These are phyloP conservation scores for Stachybotrys elegans DNA, from an alignment of 2,329 filamentous ascomycete species.

Conservation along the genomic window DNA sequence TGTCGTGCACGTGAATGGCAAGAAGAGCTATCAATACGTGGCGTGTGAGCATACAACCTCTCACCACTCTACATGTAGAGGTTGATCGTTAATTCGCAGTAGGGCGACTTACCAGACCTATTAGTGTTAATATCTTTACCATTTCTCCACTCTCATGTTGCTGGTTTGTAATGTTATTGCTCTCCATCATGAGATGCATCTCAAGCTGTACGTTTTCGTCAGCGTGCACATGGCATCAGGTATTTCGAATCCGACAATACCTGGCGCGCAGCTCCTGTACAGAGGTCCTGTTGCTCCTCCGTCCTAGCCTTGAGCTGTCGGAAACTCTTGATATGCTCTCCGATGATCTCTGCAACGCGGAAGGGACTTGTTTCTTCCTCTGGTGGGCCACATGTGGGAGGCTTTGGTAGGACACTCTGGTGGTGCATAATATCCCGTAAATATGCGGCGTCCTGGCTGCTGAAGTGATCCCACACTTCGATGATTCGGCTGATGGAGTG, in stretches of 20 bases:
- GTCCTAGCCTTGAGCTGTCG: neutral
- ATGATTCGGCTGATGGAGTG: conserved; percentile 2
- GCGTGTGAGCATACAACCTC: too few species aligned
- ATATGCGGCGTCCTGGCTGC: conserved; percentile 2
- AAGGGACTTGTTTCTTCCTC: too few species aligned
- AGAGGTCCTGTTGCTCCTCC: conserved; percentile 4
- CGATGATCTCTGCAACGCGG: neutral
- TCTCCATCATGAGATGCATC: conserved; percentile 4
- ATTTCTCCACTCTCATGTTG: conserved; percentile 3
- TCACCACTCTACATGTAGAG: too few species aligned
- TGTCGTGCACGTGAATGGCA: neutral
- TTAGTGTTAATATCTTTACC: neutral
- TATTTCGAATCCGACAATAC: neutral
- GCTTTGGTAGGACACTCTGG: neutral
- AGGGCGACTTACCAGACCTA: neutral
- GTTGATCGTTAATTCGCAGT: neutral
- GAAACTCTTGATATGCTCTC: conserved; percentile 3
- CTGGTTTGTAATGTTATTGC: neutral
- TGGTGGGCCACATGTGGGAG: too few species aligned
- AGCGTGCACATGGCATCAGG: neutral
- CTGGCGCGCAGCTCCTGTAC: conserved; percentile 1
- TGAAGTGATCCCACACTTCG: conserved; percentile 4
- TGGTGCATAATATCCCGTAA: neutral
- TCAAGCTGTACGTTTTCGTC: conserved; percentile 3
- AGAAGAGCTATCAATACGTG: neutral